Evolutionary conservation across 1,284 basidiomycete species (phyloP), one percentile per base, ranked within the genome.

Genomic region (Fomitiporia mediterranea): DNA sequence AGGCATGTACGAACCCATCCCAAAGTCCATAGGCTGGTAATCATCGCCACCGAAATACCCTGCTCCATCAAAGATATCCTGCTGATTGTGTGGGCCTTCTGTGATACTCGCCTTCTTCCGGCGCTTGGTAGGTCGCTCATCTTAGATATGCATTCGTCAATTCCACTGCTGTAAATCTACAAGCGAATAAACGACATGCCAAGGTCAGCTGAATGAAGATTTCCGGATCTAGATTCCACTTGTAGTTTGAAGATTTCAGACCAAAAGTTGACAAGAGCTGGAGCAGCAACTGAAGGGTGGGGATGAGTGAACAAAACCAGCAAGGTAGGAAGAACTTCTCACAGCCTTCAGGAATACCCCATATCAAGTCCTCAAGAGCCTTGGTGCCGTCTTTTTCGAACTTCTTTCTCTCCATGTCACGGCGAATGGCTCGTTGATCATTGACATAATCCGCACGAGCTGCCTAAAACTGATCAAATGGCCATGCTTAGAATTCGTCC

Each of bases 261-360:
- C 87, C 88, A 90, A 63, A 90, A 89, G 54, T 85, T 78, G 1
- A 80, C 73, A 43, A 91, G 69, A 7, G 75, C 74, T 43, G 80
- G 79, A 1, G 84, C 83, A 56, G 80, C 75, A 48, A 90, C 88
- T 90, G 32, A 11, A 11, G n/a, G 35, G 17, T 28, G n/a, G 58
- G 32, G 39, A 46, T 50, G 28, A 11, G 32, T 32, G 60, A 37
- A 62, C 49, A 32, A 62, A 56, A 28, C 7, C 9, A 56, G 48
- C n/a, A 30, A 39, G 21, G 30, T 15, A 50, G 19, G 7, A 7
- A 57, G 11, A n/a, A 39, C 21, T 11, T 69, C 82, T 68, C 65
- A 91, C 88, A 76, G 58, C 80, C 79, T 51, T 69, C 69, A 0
- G 89, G 89, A 21, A 76, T 79, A n/a, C 81, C 79, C 77, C 81